phyloP scores from a whole-genome alignment of 768 basidiomycete genomes.

The Leucosporidium scottii region DNA sequence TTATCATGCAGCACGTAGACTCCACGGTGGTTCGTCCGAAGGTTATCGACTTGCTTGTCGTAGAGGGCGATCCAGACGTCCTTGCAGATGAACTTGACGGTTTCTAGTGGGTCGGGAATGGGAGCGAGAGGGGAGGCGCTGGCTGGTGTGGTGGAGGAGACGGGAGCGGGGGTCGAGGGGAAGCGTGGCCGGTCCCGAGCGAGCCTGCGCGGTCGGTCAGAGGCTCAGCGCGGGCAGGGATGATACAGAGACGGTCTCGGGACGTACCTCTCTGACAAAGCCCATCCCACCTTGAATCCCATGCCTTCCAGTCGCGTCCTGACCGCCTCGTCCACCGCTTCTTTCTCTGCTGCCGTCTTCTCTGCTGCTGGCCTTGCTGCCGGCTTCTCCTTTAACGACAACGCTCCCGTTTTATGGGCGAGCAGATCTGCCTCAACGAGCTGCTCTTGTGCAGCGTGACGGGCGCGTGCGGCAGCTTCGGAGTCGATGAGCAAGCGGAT shows the following conservation, averaged over 20 bases:
- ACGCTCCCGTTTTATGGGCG: neutral
- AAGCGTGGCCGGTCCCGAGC: constrained; percentile 28
- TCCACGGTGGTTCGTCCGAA: constrained; percentile 38
- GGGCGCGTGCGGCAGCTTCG: neutral
- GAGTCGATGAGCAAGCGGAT: constrained; percentile 4
- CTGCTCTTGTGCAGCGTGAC: neutral
- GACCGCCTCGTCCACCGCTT: constrained; percentile 9
- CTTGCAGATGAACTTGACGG: constrained; percentile 38
- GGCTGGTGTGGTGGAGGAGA: constrained; percentile 1
- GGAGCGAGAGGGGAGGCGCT: neutral
- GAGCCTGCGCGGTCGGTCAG: constrained; percentile 9
- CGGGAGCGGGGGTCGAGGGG: constrained; percentile 5
- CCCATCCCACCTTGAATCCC: constrained; percentile 33
- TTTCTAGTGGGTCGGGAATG: constrained; percentile 28
- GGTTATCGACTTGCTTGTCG: constrained; percentile 39
- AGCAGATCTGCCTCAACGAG: constrained; percentile 4
- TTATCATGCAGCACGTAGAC: constrained; percentile 36
- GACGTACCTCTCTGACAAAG: constrained; percentile 30
- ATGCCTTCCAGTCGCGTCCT: constrained; percentile 19
- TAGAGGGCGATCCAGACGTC: constrained; percentile 35
- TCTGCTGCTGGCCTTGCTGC: neutral
- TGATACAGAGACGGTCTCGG: neutral
- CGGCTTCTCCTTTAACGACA: neutral
- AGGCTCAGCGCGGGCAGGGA: neutral
- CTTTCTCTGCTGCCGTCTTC: neutral